Evolutionary conservation across 1,284 basidiomycete genomes (phyloP).

Genomic region (Nidula niveotomentosa): DNA sequence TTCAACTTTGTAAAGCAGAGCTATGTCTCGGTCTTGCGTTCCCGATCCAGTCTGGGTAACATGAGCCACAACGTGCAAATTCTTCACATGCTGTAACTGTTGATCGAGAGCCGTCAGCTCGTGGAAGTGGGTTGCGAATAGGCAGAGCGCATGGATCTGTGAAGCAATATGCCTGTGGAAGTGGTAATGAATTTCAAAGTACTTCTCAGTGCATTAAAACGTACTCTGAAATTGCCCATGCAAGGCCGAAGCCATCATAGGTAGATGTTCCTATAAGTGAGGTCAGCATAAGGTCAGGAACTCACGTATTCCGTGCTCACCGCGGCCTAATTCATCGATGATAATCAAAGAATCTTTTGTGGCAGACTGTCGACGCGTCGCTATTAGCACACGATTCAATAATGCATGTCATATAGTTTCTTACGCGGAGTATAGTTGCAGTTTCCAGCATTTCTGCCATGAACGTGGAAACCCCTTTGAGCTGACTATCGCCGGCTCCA

Average conservation of each 20-base stretch:
- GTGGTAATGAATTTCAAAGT: neutral
- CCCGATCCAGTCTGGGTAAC: constrained; percentile 64
- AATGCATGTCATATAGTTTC: constrained; percentile 17
- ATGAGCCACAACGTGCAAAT: constrained; percentile 95
- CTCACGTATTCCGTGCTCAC: constrained; percentile 30
- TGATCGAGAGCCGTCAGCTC: constrained; percentile 93
- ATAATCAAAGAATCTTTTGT: constrained; percentile 94
- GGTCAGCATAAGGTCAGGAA: no score
- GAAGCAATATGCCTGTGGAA: constrained; percentile 83
- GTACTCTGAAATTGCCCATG: constrained; percentile 98
- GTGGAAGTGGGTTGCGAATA: constrained; percentile 99
- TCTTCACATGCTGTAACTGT: constrained; percentile 87
- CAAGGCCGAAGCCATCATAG: constrained; percentile 97
- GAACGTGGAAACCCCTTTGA: constrained; percentile 98
- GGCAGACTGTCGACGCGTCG: constrained; percentile 62
- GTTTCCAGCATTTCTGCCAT: constrained; percentile 99
- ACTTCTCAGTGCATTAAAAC: constrained; percentile 15
- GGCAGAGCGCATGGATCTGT: constrained; percentile 88
- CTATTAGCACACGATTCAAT: constrained; percentile 3
- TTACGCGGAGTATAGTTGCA: constrained; percentile 89
- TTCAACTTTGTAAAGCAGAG: constrained; percentile 93
- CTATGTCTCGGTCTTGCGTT: constrained; percentile 82
- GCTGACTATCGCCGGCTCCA: constrained; percentile 95
- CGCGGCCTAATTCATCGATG: constrained; percentile 97
- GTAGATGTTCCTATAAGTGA: constrained; percentile 81